Conservation (phyloP, 345 rosid species). For the Pistacia vera region DNA sequence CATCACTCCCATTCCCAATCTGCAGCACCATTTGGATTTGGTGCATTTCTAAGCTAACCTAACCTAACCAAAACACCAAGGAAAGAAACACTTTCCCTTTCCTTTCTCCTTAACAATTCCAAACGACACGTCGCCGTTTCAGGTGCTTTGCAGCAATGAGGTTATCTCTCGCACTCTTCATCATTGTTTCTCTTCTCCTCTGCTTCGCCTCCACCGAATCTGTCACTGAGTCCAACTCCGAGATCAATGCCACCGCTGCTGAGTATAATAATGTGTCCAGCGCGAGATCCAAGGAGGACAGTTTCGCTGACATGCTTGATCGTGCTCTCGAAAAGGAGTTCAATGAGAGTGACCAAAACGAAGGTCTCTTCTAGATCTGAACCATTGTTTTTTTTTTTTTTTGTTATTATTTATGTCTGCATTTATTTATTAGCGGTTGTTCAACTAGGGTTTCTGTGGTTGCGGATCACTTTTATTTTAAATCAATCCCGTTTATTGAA, state of each 20-base stretch:
- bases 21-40: not conserved
- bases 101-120: not conserved
- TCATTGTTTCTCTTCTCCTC: slow-evolving; percentile 20
- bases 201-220: slow-evolving; percentile 23
- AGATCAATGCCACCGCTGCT: slow-evolving; percentile 28
- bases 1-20: slow-evolving; percentile 4
- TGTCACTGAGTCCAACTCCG: slow-evolving; percentile 18
- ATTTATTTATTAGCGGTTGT: not conserved
- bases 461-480: slow-evolving; percentile 8
- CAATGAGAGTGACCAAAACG: slow-evolving; percentile 52
- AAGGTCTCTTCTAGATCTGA: slow-evolving; percentile 44
- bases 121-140: not conserved
- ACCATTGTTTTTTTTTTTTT: slow-evolving; percentile 8
- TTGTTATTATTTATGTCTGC: not conserved
- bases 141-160: slow-evolving; percentile 18
- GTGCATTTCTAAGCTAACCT: not conserved
- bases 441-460: slow-evolving; percentile 12
- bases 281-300: slow-evolving; percentile 43
- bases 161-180: slow-evolving; percentile 12
- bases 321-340: slow-evolving; percentile 61
- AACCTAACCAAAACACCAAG: too few species aligned
- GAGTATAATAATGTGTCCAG: slow-evolving; percentile 25
- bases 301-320: slow-evolving; percentile 61
- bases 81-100: not conserved
- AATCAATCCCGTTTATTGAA: not conserved